A percentile compares a stretch with the other conserved stretches of the same genome.
These are phyloP conservation scores for Bipolaris zeicola DNA, from an alignment of 2,329 filamentous ascomycete species.

Conservation along the genomic window DNA sequence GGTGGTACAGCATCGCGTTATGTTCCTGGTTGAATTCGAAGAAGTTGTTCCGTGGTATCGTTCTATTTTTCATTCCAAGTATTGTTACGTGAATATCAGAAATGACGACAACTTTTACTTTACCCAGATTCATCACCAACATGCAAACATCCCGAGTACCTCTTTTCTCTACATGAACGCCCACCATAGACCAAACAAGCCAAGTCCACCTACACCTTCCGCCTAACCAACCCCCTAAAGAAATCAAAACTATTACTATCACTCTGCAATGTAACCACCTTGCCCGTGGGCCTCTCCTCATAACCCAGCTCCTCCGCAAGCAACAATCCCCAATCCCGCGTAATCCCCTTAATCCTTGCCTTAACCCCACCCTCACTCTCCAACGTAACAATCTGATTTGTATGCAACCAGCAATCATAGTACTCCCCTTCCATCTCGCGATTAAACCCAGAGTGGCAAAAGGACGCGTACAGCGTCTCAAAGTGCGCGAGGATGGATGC, in stretches of 20 bases:
- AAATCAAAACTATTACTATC: slow-evolving; percentile 99
- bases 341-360: slow-evolving; percentile 84
- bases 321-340: slow-evolving; percentile 86
- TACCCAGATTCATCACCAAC: too few relatives aligned
- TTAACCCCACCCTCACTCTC: slow-evolving; percentile 78
- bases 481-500: slow-evolving; percentile 79
- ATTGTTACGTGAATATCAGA: too few relatives aligned
- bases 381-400: slow-evolving; percentile 68
- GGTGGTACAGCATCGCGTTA: neutral
- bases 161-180: too few relatives aligned
- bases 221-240: slow-evolving; percentile 82
- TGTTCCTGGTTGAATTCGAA: neutral
- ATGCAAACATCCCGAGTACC: too few relatives aligned
- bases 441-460: slow-evolving; percentile 77
- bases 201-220: slow-evolving; percentile 65
- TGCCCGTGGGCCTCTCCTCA: slow-evolving; percentile 75
- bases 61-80: too few relatives aligned
- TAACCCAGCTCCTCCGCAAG: slow-evolving; percentile 80
- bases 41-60: too few relatives aligned
- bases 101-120: too few relatives aligned
- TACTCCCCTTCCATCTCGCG: slow-evolving; percentile 71
- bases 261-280: slow-evolving; percentile 83
- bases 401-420: slow-evolving; percentile 75
- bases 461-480: slow-evolving; percentile 76
- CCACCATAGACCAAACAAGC: neutral